Evolutionary conservation across 148 eudicot species (phyloP).

Genomic region (Pouteria glomerata): DNA sequence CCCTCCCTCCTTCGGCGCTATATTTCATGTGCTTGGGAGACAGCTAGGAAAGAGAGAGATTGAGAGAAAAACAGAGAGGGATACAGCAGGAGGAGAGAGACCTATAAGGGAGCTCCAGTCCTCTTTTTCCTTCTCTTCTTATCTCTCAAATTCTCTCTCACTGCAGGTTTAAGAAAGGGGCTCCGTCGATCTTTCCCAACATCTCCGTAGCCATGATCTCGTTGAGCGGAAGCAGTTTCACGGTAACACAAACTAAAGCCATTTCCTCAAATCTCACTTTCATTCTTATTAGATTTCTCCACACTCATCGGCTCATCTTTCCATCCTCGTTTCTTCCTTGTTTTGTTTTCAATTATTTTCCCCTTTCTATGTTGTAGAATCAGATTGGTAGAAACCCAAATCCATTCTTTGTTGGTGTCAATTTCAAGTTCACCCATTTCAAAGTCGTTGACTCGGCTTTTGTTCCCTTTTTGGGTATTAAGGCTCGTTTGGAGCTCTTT

Average conservation of each 20-base stretch:
- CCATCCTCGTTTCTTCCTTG: background rate
- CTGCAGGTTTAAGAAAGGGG: background rate
- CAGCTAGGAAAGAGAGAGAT: background rate
- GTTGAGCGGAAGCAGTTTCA: conserved; percentile 38
- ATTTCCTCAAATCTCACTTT: conserved; percentile 15
- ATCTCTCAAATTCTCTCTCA: conserved; percentile 1
- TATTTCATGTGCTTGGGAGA: background rate
- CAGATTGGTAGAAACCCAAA: conserved; percentile 1
- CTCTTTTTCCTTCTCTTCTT: conserved; percentile 5
- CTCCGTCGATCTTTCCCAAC: background rate
- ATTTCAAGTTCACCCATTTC: conserved; percentile 22
- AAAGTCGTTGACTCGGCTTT: background rate
- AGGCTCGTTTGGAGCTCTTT: too few species aligned
- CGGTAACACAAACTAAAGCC: conserved; percentile 43
- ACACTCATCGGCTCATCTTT: background rate
- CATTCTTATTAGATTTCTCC: conserved; percentile 17
- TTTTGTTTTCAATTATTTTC: background rate
- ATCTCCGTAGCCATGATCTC: conserved; percentile 51
- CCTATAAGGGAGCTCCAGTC: background rate
- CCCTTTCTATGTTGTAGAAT: background rate
- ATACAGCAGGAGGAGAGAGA: background rate
- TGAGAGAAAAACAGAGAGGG: background rate
- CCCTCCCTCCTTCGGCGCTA: too few species aligned
- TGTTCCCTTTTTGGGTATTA: background rate
- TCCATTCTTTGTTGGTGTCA: conserved; percentile 21